These are phyloP conservation scores for Larix sibirica DNA, from an alignment of 83 land plant species.

Conservation along the genomic window DNA sequence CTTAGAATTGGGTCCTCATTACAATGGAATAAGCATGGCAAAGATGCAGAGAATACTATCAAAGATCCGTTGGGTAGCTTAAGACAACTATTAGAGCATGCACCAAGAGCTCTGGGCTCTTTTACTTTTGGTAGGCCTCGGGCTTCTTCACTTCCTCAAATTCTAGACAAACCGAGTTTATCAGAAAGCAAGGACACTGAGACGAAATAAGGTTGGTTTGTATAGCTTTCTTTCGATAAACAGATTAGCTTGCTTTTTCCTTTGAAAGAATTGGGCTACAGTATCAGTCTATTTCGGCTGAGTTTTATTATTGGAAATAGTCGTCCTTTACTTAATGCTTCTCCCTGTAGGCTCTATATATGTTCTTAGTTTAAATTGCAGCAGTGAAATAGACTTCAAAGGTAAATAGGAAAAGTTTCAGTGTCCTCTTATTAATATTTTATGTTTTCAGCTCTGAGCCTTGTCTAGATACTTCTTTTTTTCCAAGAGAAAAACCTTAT, in stretches of 20 bases:
- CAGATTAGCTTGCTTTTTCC: neutral
- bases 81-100: neutral
- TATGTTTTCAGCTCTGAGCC: neutral
- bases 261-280: neutral
- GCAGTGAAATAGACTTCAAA: neutral
- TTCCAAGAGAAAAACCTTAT: no score
- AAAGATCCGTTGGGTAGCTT: neutral
- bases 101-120: neutral
- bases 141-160: conserved; percentile 10
- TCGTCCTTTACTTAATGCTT: neutral
- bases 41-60: neutral
- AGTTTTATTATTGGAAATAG: neutral
- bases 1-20: neutral
- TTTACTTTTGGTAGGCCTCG: neutral
- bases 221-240: neutral
- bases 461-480: neutral
- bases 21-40: neutral
- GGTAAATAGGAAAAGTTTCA: neutral
- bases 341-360: neutral
- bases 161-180: neutral
- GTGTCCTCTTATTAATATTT: neutral
- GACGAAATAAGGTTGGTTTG: neutral
- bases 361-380: neutral
- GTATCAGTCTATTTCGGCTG: neutral
- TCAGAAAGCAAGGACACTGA: neutral